phyloP scores from a whole-genome alignment of 306 rosid species.

The Rosa multiflora region DNA sequence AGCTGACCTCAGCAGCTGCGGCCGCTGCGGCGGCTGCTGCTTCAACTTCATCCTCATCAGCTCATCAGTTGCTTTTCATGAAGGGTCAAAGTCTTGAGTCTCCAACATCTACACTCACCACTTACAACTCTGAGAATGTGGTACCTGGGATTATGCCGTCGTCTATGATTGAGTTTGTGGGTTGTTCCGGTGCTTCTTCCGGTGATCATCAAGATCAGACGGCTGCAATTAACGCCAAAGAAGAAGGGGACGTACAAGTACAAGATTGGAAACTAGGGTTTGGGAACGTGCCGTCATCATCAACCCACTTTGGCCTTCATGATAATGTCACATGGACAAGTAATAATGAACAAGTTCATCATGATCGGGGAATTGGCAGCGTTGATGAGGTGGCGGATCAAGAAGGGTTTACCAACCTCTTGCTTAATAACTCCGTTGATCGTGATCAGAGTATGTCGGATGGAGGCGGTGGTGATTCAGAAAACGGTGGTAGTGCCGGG shows the following conservation, averaged over 20 bases:
- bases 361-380: constrained; percentile 1
- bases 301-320: constrained; percentile 15
- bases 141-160: constrained; percentile 36
- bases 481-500: constrained; percentile 31
- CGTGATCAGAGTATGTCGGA: constrained; percentile 51
- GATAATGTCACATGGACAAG: not conserved
- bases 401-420: constrained; percentile 87
- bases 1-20: constrained; percentile 39
- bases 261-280: constrained; percentile 8
- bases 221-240: constrained; percentile 14
- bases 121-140: constrained; percentile 35
- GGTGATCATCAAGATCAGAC: constrained; percentile 7
- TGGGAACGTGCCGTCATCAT: constrained; percentile 48
- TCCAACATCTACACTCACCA: constrained; percentile 80
- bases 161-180: constrained; percentile 74
- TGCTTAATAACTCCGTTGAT: constrained; percentile 71
- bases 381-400: constrained; percentile 26
- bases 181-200: constrained; percentile 54
- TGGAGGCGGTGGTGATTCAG: constrained; percentile 59
- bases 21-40: constrained; percentile 24
- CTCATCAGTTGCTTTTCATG: constrained; percentile 2
- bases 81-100: constrained; percentile 51
- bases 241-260: constrained; percentile 23
- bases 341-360: constrained; percentile 2
- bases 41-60: constrained; percentile 6